phyloP scores from a whole-genome alignment of 176 grass and related monocot species.

The Aegilops speltoides region DNA sequence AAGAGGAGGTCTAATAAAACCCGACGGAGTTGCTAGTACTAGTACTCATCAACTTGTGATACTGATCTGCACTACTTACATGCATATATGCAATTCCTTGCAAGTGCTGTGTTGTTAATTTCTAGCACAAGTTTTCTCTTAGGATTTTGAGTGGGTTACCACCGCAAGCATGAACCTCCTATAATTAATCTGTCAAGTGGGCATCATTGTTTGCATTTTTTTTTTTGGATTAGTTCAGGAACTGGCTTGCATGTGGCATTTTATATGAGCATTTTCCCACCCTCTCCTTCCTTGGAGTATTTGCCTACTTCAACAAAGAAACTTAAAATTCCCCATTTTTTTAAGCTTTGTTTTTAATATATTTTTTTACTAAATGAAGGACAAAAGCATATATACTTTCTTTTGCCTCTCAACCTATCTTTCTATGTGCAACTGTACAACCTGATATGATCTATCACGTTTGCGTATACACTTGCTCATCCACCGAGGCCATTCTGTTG shows the following conservation, averaged over 20 bases:
- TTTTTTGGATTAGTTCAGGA: background rate
- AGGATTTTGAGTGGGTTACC: background rate
- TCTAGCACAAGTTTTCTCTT: slow-evolving; percentile 11
- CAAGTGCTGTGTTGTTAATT: background rate
- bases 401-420: background rate
- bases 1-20: too few relatives aligned
- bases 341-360: background rate
- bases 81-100: background rate
- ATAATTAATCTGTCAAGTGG: background rate
- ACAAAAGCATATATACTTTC: background rate
- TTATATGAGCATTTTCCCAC: background rate
- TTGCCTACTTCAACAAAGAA: background rate
- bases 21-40: background rate
- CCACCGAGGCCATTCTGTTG: background rate
- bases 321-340: background rate
- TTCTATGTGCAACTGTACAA: background rate
- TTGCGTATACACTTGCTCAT: background rate
- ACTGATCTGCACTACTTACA: background rate
- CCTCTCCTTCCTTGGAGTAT: background rate
- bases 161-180: background rate
- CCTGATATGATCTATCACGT: background rate
- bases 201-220: background rate
- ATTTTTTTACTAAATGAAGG: too few relatives aligned
- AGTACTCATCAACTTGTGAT: background rate
- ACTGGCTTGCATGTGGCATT: background rate